These are phyloP conservation scores for Dalbergia cochinchinensis DNA, from an alignment of 306 rosid species.

Conservation along the genomic window DNA sequence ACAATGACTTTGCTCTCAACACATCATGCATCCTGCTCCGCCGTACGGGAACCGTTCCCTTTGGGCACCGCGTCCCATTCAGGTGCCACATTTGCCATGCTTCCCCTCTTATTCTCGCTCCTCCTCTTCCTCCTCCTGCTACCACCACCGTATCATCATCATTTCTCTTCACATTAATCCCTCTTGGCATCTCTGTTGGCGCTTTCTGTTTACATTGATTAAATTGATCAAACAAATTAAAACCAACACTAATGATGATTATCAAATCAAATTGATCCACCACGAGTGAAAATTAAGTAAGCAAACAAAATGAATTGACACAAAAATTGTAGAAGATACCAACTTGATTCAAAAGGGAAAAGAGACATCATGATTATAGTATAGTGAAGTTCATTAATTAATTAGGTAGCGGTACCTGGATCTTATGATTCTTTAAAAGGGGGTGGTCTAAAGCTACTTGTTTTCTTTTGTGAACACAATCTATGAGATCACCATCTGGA, in stretches of 20 bases:
- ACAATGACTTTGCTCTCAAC: constrained; percentile 79
- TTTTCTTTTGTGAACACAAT: constrained; percentile 64
- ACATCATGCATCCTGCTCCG: constrained; percentile 67
- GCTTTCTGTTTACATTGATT: constrained; percentile 57
- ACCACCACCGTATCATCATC: background rate
- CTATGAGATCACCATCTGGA: constrained; percentile 69
- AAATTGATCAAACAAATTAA: background rate
- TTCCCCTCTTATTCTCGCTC: background rate
- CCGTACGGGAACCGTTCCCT: constrained; percentile 79
- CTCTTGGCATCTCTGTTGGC: constrained; percentile 69
- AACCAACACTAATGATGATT: background rate
- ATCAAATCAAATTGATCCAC: background rate
- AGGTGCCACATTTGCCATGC: constrained; percentile 82
- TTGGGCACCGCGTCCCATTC: constrained; percentile 82
- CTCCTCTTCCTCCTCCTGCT: background rate
- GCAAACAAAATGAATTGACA: background rate
- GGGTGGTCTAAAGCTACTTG: constrained; percentile 70
- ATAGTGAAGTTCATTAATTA: background rate
- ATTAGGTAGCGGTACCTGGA: constrained; percentile 53
- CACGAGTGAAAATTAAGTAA: background rate
- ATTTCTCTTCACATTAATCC: constrained; percentile 25
- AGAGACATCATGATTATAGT: background rate
- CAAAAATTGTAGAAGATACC: background rate
- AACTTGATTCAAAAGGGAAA: background rate
- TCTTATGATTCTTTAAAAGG: constrained; percentile 68